A percentile compares a stretch with the other conserved stretches of the same genome.
phyloP scores from a whole-genome alignment of 257 asterid genomes.

The Jasminum sambac region DNA sequence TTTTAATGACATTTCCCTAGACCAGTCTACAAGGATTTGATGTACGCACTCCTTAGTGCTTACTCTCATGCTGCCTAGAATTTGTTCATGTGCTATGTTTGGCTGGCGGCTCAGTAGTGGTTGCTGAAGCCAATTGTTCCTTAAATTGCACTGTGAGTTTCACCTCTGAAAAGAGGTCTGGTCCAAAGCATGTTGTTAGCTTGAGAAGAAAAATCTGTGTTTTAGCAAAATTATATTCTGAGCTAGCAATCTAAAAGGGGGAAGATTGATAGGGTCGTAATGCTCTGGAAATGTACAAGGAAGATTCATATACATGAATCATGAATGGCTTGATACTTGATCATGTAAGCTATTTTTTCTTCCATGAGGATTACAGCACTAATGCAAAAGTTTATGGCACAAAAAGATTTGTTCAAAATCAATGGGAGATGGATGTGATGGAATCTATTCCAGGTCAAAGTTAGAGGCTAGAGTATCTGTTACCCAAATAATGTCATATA shows the following conservation, averaged over 20 bases:
- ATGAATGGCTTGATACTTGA: slow-evolving; percentile 5
- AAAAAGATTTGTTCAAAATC: not conserved
- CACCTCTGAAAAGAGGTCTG: not conserved
- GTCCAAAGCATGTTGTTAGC: not conserved
- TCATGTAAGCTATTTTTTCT: not conserved
- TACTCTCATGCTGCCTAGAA: not conserved
- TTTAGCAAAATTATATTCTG: not conserved
- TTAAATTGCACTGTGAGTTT: not conserved
- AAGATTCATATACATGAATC: not conserved
- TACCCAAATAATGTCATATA: not conserved
- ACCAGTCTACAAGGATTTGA: not conserved
- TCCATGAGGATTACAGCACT: not conserved
- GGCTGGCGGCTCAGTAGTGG: not conserved
- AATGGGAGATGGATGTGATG: not conserved
- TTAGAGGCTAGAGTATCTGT: not conserved
- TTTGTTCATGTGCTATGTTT: not conserved
- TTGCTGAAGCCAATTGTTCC: not conserved
- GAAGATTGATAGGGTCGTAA: not conserved
- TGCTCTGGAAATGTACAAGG: not conserved
- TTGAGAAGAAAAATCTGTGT: not conserved
- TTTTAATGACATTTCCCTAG: not conserved
- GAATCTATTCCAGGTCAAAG: not conserved
- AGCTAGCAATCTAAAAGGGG: not conserved
- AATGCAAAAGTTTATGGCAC: not conserved
- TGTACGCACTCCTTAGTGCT: not conserved